phyloP scores from a whole-genome alignment of 768 basidiomycete species.

The Cystoderma amianthinum region DNA sequence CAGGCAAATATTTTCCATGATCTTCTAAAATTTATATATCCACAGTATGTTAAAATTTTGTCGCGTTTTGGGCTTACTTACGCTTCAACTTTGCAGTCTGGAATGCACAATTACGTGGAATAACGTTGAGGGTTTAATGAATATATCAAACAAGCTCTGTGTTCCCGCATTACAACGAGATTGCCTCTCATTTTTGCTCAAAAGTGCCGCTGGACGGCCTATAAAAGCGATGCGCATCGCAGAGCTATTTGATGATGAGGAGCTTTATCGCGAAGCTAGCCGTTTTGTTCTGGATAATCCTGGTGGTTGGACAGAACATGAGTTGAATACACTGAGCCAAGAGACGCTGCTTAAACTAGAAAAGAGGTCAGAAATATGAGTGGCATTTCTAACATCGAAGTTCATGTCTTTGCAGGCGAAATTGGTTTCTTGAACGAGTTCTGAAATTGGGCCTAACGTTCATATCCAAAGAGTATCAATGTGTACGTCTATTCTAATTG shows the following conservation, averaged over 20 bases:
- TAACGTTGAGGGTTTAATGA: constrained; percentile 88
- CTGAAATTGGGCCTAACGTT: constrained; percentile 84
- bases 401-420: constrained; percentile 64
- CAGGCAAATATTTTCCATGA: constrained; percentile 87
- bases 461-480: constrained; percentile 92
- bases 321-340: constrained; percentile 73
- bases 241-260: constrained; percentile 85
- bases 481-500: constrained; percentile 43
- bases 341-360: constrained; percentile 87
- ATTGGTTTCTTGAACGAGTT: constrained; percentile 93
- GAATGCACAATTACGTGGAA: constrained; percentile 95
- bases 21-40: constrained; percentile 90
- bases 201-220: constrained; percentile 87
- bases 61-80: neutral
- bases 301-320: constrained; percentile 76
- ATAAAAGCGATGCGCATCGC: constrained; percentile 92
- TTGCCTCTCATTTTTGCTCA: constrained; percentile 83
- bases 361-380: constrained; percentile 50
- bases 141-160: constrained; percentile 84
- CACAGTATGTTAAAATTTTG: constrained; percentile 61
- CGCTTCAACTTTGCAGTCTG: constrained; percentile 35
- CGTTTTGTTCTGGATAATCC: constrained; percentile 92
- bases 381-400: too few relatives aligned
- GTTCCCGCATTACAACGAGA: constrained; percentile 75
- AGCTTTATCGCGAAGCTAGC: constrained; percentile 84